Conservation (phyloP, 768 basidiomycete species). For the Boletales sp. region DNA sequence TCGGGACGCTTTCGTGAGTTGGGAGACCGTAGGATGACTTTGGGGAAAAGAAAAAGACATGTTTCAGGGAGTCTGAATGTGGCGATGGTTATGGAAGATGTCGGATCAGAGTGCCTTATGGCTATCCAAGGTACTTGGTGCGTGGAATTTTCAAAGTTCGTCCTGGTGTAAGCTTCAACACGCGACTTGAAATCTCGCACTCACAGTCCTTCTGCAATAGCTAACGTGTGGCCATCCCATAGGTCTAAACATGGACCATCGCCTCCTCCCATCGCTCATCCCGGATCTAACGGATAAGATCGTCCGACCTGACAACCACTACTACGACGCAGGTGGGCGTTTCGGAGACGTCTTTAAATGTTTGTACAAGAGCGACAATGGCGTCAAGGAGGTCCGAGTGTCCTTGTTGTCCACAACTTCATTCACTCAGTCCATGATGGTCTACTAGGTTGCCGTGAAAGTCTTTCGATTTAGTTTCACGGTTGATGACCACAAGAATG, state of each 20-base stretch:
- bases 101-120: too few relatives aligned
- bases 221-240: too few relatives aligned
- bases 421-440: too few relatives aligned
- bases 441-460: slow-evolving; percentile 7
- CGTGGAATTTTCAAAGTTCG: too few relatives aligned
- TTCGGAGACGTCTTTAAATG: slow-evolving; percentile 9
- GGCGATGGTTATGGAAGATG: too few relatives aligned
- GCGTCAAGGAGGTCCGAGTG: not conserved
- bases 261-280: not conserved
- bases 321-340: not conserved
- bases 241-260: not conserved
- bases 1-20: slow-evolving; percentile 10
- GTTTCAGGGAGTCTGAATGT: too few relatives aligned
- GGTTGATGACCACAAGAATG: not conserved
- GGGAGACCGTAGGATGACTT: not conserved
- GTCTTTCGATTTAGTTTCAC: slow-evolving; percentile 6
- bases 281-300: slow-evolving; percentile 1
- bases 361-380: not conserved
- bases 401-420: not conserved
- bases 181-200: too few relatives aligned
- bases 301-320: not conserved
- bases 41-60: not conserved
- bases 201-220: too few relatives aligned
- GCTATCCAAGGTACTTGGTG: too few relatives aligned
- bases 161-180: not conserved